Conservation (phyloP, 208 protist species). For the Crithidia brevicula region DNA sequence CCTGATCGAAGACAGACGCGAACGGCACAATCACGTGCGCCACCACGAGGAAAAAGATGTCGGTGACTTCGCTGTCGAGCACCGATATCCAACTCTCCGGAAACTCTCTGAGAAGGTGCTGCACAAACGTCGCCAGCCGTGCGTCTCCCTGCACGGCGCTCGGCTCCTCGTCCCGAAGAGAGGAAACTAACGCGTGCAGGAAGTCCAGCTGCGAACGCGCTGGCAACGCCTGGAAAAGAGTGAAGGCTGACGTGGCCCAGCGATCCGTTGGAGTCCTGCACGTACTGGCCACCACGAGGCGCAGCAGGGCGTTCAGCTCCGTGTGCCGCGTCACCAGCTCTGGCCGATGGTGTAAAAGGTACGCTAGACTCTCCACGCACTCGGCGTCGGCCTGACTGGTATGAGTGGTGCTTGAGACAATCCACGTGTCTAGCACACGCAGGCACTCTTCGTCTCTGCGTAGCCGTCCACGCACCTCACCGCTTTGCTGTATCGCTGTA, state of each 20-base stretch:
- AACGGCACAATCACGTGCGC: conserved; percentile 36
- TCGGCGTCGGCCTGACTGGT: not conserved
- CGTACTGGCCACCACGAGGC: conserved; percentile 4
- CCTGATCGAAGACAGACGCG: conserved; percentile 16
- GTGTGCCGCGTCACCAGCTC: conserved; percentile 28
- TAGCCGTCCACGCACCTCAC: conserved; percentile 3
- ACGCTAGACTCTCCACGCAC: conserved; percentile 15
- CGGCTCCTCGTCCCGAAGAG: not conserved
- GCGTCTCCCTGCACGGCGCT: not conserved
- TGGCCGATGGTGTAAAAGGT: conserved; percentile 20
- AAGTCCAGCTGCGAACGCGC: conserved; percentile 27
- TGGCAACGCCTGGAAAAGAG: conserved; percentile 23
- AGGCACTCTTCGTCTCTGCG: conserved; percentile 23
- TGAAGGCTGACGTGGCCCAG: conserved; percentile 19
- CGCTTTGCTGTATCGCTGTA: not conserved
- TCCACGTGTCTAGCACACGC: conserved; percentile 16
- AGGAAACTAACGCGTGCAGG: conserved; percentile 1
- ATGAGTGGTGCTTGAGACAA: not conserved
- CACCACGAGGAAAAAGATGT: conserved; percentile 42
- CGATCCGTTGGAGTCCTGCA: not conserved
- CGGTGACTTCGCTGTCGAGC: conserved; percentile 41
- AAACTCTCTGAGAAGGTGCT: conserved; percentile 23
- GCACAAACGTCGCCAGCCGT: conserved; percentile 24
- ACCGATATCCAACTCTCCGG: conserved; percentile 46
- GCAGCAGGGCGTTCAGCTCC: conserved; percentile 11